These are phyloP conservation scores for Dactylonectria estremocensis DNA, from an alignment of 2,329 filamentous ascomycete species.

Conservation along the genomic window DNA sequence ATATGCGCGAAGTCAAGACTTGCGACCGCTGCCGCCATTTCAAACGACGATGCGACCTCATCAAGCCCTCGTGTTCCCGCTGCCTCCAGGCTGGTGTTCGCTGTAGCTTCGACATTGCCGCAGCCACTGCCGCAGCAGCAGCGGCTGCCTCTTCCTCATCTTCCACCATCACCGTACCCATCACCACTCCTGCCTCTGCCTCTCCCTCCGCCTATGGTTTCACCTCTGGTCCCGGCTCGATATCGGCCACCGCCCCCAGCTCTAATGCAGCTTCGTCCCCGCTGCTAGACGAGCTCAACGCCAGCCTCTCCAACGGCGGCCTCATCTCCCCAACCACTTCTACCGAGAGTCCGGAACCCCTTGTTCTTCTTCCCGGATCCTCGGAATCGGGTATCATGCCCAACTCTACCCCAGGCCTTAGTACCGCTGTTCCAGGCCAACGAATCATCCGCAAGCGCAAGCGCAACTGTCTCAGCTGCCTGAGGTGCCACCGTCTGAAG, in stretches of 20 bases:
- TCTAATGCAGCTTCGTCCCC: slow-evolving; percentile 35
- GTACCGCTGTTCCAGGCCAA: slow-evolving; percentile 21
- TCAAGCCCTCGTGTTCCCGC: slow-evolving; percentile 54
- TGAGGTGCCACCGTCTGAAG: slow-evolving; percentile 56
- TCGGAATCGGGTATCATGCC: slow-evolving; percentile 25
- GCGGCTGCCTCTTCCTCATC: slow-evolving; percentile 34
- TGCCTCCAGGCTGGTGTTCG: slow-evolving; percentile 52
- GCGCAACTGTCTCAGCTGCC: slow-evolving; percentile 55
- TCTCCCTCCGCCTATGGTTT: not conserved
- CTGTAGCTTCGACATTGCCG: slow-evolving; percentile 52
- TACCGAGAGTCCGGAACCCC: slow-evolving; percentile 48
- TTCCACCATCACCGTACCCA: slow-evolving; percentile 35
- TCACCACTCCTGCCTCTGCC: slow-evolving; percentile 18
- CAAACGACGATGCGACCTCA: slow-evolving; percentile 55
- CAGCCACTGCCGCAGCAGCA: slow-evolving; percentile 31
- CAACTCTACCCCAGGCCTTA: slow-evolving; percentile 18
- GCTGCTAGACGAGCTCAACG: slow-evolving; percentile 32
- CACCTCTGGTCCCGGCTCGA: slow-evolving; percentile 11
- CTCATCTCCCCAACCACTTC: slow-evolving; percentile 51
- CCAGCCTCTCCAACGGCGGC: slow-evolving; percentile 38
- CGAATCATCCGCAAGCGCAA: slow-evolving; percentile 55
- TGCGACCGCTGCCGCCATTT: slow-evolving; percentile 56
- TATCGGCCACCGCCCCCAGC: slow-evolving; percentile 15
- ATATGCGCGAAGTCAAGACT: slow-evolving; percentile 55
- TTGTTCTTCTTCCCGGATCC: slow-evolving; percentile 16